Conservation (phyloP, 2,329 filamentous ascomycete species). For the Curvularia sp. region DNA sequence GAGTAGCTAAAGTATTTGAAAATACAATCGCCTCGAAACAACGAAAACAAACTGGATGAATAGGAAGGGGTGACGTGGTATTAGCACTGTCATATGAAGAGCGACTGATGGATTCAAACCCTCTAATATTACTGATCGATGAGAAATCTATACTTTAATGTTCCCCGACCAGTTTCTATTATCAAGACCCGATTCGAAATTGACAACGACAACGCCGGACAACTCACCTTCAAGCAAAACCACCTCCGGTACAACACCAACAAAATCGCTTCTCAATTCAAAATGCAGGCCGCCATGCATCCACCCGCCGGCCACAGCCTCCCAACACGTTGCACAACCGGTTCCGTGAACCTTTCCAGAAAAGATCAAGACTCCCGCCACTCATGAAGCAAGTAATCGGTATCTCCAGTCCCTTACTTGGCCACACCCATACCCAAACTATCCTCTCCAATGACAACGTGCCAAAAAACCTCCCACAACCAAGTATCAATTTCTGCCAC, state of each 20-base stretch:
- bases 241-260: not conserved
- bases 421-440: not conserved
- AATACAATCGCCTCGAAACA: not conserved
- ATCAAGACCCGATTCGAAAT: too few relatives aligned
- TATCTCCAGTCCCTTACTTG: not conserved
- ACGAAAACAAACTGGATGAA: not conserved
- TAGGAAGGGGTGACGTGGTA: not conserved
- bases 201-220: not conserved
- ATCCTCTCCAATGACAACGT: not conserved
- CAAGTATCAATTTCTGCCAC: not conserved
- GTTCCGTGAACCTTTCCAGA: not conserved
- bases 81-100: not conserved
- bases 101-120: not conserved
- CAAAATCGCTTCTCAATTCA: not conserved
- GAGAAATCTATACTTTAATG: too few relatives aligned
- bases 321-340: not conserved
- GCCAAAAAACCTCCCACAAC: not conserved
- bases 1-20: not conserved
- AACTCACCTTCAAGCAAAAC: not conserved
- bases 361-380: not conserved
- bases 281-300: not conserved
- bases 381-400: not conserved
- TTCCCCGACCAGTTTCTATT: too few relatives aligned
- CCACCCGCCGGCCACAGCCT: not conserved
- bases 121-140: too few relatives aligned